These are phyloP conservation scores for Talaromyces sp. DNA, from an alignment of 2,329 filamentous ascomycete species.

Conservation along the genomic window DNA sequence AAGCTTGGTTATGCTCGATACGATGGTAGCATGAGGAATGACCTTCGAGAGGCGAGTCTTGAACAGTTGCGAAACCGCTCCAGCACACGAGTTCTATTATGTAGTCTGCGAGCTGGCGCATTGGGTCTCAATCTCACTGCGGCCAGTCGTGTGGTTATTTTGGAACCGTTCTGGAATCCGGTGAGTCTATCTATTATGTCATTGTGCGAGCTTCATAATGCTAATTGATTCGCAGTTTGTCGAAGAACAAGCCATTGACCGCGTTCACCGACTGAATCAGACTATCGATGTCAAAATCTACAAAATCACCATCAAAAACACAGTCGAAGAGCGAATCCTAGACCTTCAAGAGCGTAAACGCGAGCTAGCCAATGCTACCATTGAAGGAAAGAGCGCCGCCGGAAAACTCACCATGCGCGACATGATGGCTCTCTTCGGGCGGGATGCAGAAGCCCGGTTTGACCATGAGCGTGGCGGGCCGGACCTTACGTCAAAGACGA, in stretches of 20 bases:
- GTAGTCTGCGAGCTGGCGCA: slow-evolving; percentile 88
- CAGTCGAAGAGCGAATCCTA: slow-evolving; percentile 92
- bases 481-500: slow-evolving; percentile 30
- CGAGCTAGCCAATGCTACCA: slow-evolving; percentile 81
- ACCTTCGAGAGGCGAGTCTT: slow-evolving; percentile 81
- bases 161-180: slow-evolving; percentile 98
- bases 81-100: slow-evolving; percentile 75
- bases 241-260: slow-evolving; percentile 97
- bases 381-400: slow-evolving; percentile 70
- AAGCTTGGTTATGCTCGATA: slow-evolving; percentile 80
- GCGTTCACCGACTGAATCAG: slow-evolving; percentile 96
- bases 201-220: slow-evolving; percentile 12
- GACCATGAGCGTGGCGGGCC: slow-evolving; percentile 36
- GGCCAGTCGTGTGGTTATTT: slow-evolving; percentile 84
- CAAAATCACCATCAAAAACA: slow-evolving; percentile 79
- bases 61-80: slow-evolving; percentile 68
- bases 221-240: slow-evolving; percentile 61
- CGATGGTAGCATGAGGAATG: slow-evolving; percentile 92
- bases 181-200: slow-evolving; percentile 43
- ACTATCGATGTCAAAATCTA: slow-evolving; percentile 92
- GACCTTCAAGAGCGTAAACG: slow-evolving; percentile 92
- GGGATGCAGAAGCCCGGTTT: slow-evolving; percentile 54
- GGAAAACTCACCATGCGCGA: slow-evolving; percentile 89
- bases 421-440: slow-evolving; percentile 82
- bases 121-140: slow-evolving; percentile 91